These are phyloP conservation scores for Straminergon stramineum DNA, from an alignment of 225 moss, liverwort and hornwort species.

Conservation along the genomic window DNA sequence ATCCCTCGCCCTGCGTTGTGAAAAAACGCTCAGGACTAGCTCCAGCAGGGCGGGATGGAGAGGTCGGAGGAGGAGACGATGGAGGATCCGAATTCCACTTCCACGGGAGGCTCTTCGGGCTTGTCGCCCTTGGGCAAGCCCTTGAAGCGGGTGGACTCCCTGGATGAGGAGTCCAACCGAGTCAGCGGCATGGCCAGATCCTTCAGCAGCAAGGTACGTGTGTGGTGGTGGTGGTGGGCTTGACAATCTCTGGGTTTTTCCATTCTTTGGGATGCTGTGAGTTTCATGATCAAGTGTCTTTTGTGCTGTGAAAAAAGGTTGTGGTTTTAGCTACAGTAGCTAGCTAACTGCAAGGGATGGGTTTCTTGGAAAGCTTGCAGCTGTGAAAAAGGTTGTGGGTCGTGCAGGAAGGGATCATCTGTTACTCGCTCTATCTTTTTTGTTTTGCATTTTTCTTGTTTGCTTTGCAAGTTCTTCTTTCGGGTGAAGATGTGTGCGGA, in stretches of 20 bases:
- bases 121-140: neutral
- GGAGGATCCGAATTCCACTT: neutral
- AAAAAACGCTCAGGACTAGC: neutral
- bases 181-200: conserved; percentile 12
- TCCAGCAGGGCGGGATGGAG: neutral
- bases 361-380: neutral
- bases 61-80: neutral
- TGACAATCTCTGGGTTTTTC: neutral
- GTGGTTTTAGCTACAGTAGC: neutral
- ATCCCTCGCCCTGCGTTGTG: neutral
- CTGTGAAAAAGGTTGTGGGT: neutral
- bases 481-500: too few relatives aligned
- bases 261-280: neutral
- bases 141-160: conserved; percentile 35
- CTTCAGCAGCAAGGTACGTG: conserved; percentile 5
- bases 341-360: neutral
- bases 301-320: too few relatives aligned
- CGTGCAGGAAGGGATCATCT: neutral
- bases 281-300: too few relatives aligned
- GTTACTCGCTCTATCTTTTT: neutral
- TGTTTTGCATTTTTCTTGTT: neutral
- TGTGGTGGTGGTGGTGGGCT: too few relatives aligned
- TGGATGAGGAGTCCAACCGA: conserved; percentile 36
- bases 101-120: neutral
- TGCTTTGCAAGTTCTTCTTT: neutral